Base-by-base conservation (phyloP, 164 flowering plant genomes). In the Magnolia kwangsiensis region DNA sequence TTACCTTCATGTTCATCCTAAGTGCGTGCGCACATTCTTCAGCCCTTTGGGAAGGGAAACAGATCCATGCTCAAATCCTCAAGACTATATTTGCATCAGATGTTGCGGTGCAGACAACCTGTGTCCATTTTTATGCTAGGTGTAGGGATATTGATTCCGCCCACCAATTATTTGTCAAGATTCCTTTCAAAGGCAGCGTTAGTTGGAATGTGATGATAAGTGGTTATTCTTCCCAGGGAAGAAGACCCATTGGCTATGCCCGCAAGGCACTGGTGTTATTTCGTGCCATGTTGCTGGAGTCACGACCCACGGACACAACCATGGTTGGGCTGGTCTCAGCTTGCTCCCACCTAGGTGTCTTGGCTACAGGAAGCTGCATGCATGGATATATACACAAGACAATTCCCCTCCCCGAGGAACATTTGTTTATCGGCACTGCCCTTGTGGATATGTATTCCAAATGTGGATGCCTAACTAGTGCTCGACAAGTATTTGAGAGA, bases 131-230 rank as follows among this genome's bases (percentile, higher is more conserved):
- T 31, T 90, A 90, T 64, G 86, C 82, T 0, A 83, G 77, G 3
- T 80, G 80, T 58, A 76, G 61, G 31, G 87, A 85, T 49, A 37
- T 86, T 23, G 16, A 18, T 2, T 83, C 76, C 0, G 89, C 86
- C 21, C 72, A 85, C 69, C 74, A n/a, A 67, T 65, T 85, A 83
- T 90, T 90, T 68, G 89, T 86, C 78, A 84, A 86, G 83, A 89
- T 88, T 88, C 65, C 80, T 69, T 67, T 50, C 75, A 88, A 84
- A 77, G 88, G 51, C 66, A 75, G 77, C 69, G 86, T 78, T 65
- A 79, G 86, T 16, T 89, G 96, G 94, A 90, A 89, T 82, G 90
- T 94, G 1, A 83, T 90, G 89, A 84, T 90, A 18, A 71, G 81
- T 0, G 92, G 92, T 20, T 89, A 89, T 77, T 82, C 82, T 79